Conservation (phyloP, 441 rosid species). For the Bocquillonia castaneifolia region DNA sequence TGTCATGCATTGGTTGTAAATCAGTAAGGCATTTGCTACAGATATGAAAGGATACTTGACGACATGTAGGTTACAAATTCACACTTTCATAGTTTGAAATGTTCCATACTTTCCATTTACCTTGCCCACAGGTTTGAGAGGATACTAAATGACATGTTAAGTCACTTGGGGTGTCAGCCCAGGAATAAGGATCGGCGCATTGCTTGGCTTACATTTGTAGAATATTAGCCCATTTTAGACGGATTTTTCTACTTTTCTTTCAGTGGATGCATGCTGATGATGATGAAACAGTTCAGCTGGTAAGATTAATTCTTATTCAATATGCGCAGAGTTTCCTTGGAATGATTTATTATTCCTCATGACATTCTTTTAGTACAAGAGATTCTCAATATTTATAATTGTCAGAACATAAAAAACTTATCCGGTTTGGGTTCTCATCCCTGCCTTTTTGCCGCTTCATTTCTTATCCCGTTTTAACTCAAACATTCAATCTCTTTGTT, state of each 20-base stretch:
- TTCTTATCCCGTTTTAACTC: not conserved
- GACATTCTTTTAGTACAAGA: not conserved
- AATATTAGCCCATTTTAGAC: conserved; percentile 73
- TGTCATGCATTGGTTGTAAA: no score
- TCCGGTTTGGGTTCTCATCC: not conserved
- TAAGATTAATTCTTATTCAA: conserved; percentile 20
- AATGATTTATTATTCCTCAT: not conserved
- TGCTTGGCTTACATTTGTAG: conserved; percentile 65
- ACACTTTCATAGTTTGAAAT: not conserved
- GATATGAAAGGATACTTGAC: not conserved
- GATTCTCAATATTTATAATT: not conserved
- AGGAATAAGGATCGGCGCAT: conserved; percentile 59
- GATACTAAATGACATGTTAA: conserved; percentile 74
- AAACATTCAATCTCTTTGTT: not conserved
- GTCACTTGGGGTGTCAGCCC: conserved; percentile 91
- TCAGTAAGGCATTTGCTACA: not conserved
- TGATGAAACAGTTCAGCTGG: conserved; percentile 71
- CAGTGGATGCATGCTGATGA: conserved; percentile 89
- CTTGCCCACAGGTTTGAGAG: conserved; percentile 55
- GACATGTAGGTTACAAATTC: not conserved
- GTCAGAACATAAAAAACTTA: not conserved
- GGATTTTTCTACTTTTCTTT: conserved; percentile 73
- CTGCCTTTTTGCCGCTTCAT: not conserved
- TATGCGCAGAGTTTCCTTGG: not conserved
- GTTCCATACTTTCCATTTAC: conserved; percentile 2